These are phyloP conservation scores for Alternaria metachromatica DNA, from an alignment of 2,329 filamentous ascomycete genomes.

Conservation along the genomic window DNA sequence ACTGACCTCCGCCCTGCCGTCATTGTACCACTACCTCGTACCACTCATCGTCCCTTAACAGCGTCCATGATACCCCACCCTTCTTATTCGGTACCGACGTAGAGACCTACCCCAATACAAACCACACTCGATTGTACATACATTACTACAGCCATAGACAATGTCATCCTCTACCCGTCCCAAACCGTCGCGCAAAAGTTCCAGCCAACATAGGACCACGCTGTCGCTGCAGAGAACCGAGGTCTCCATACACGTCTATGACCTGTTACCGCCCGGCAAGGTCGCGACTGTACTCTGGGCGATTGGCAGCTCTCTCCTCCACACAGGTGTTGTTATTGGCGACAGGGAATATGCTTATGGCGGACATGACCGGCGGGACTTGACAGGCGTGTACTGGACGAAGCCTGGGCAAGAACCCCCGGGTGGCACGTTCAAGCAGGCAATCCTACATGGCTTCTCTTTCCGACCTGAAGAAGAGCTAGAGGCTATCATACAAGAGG, in stretches of 20 bases:
- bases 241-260: constrained; percentile 78
- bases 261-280: constrained; percentile 76
- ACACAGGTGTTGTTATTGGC: constrained; percentile 83
- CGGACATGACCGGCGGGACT: constrained; percentile 72
- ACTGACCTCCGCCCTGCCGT: constrained; percentile 10
- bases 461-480: constrained; percentile 73
- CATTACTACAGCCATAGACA: constrained; percentile 4
- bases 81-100: constrained; percentile 10
- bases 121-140: constrained; percentile 7
- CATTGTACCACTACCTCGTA: constrained; percentile 5
- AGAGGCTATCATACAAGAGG: constrained; percentile 68
- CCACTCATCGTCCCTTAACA: constrained; percentile 7
- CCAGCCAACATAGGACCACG: constrained; percentile 65
- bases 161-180: constrained; percentile 44
- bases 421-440: constrained; percentile 76
- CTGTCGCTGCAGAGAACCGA: constrained; percentile 75
- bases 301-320: constrained; percentile 76
- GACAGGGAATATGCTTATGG: constrained; percentile 85
- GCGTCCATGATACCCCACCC: constrained; percentile 22
- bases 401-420: constrained; percentile 74
- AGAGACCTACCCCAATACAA: constrained; percentile 8
- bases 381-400: constrained; percentile 86
- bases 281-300: constrained; percentile 80
- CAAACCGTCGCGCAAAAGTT: constrained; percentile 51
- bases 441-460: constrained; percentile 81